Evolutionary conservation across 2,329 filamentous ascomycete genomes (phyloP).

Genomic region (Fusarium lateritium): DNA sequence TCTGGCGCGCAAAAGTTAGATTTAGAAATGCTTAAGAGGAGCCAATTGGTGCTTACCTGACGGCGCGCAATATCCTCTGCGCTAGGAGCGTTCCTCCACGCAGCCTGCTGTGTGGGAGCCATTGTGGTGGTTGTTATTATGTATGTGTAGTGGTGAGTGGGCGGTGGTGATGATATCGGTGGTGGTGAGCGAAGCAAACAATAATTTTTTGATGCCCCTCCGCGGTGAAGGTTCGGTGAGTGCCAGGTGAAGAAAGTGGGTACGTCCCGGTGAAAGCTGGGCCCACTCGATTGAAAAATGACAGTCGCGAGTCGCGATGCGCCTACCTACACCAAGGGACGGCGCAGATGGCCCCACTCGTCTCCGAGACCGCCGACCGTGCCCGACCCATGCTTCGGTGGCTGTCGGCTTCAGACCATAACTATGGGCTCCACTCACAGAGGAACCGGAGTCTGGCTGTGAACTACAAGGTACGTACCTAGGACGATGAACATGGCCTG

Average conservation of each 20-base stretch:
- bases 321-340: constrained; percentile 10
- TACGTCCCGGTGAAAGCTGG: neutral
- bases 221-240: constrained; percentile 42
- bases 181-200: constrained; percentile 32
- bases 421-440: constrained; percentile 20
- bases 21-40: neutral
- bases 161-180: constrained; percentile 21
- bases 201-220: constrained; percentile 54
- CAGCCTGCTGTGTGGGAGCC: constrained; percentile 54
- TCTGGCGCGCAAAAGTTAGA: constrained; percentile 63
- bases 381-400: constrained; percentile 25
- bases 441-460: constrained; percentile 19
- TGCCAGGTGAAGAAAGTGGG: constrained; percentile 32
- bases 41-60: constrained; percentile 63
- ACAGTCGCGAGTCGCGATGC: constrained; percentile 3
- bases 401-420: constrained; percentile 17
- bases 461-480: constrained; percentile 19
- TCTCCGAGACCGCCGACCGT: constrained; percentile 37
- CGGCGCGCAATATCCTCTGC: constrained; percentile 73
- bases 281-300: neutral
- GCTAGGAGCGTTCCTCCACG: constrained; percentile 58
- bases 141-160: constrained; percentile 6
- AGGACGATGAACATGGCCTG: constrained; percentile 25
- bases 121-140: constrained; percentile 43
- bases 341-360: constrained; percentile 32